Evolutionary conservation across 352 stramenopile genomes (phyloP), one percentile per base, ranked within the genome.

Genomic region (Blastocystis sp.): DNA sequence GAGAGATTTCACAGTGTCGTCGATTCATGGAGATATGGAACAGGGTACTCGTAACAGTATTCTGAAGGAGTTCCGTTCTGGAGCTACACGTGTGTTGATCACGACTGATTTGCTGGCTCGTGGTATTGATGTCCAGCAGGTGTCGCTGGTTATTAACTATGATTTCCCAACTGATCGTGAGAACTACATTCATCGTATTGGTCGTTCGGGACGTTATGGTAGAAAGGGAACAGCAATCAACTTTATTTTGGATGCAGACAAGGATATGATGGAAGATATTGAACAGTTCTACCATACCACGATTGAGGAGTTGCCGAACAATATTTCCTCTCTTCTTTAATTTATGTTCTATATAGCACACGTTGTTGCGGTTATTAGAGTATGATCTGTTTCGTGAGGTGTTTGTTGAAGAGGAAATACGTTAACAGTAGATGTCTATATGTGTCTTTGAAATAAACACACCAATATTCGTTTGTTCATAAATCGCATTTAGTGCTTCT

Each of bases 141-240:
- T 95, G 24, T 93, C 90, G 4, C 92, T 97, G 69, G 94, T 97
- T 66, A 98, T 99, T 91, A 98, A 98, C 94, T 99, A 98, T 92
- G 96, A 99, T 90, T 91, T 99, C 86, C 96, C 96, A 59, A 98
- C 95, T 35, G 98, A 99, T 92, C 94, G 96, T 90, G 97, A 99
- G 92, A 98, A 98, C 91, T 99, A 99, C 93, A 98, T 99, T 88
- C 97, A 99, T 91, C 95, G 97, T 93, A 99, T 99, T 91, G 97
- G 97, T 94, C 95, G 97, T 90, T 98, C 93, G 83, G 97, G 97
- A 90, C 95, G 97, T 93, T 99, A 99, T 91, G 97, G 97, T 90
- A 93, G 96, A 93, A 99, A 98, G 93, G 97, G 97, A 94, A 96
- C 98, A 69, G 96, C 96, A 81, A 99, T 99, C 92, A 99, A 99